phyloP scores from a whole-genome alignment of 2,329 filamentous ascomycete genomes.

The Nemania sp. region DNA sequence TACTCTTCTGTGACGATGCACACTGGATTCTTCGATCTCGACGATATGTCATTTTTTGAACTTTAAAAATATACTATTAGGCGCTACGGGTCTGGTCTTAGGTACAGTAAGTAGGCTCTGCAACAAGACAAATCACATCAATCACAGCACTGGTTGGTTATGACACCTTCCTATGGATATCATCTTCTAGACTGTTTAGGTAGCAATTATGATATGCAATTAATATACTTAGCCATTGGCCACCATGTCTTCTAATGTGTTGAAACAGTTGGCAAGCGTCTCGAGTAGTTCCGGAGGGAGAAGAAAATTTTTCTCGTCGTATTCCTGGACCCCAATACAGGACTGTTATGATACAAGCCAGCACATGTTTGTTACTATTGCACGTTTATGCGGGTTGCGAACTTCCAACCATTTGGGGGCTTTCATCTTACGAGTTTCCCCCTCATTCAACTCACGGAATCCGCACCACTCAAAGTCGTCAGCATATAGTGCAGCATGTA shows the following conservation, averaged over 20 bases:
- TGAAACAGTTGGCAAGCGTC: slow-evolving; percentile 26
- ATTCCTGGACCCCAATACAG: slow-evolving; percentile 23
- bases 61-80: slow-evolving; percentile 3
- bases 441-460: slow-evolving; percentile 2
- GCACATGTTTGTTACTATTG: slow-evolving; percentile 6
- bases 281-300: neutral
- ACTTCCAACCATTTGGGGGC: slow-evolving; percentile 13
- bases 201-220: slow-evolving; percentile 4
- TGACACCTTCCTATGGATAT: slow-evolving; percentile 9
- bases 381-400: slow-evolving; percentile 24
- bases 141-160: no score
- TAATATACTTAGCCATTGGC: slow-evolving; percentile 3
- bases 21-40: slow-evolving; percentile 30
- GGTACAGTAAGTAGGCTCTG: neutral
- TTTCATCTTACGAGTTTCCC: slow-evolving; percentile 11
- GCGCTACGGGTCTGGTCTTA: neutral
- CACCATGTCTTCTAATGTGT: slow-evolving; percentile 2
- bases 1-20: slow-evolving; percentile 15
- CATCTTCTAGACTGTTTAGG: neutral
- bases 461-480: slow-evolving; percentile 1
- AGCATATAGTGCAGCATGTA: neutral
- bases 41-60: neutral
- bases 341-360: slow-evolving; percentile 9
- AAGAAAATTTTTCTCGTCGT: slow-evolving; percentile 24
- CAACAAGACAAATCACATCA: slow-evolving; percentile 8